phyloP scores from a whole-genome alignment of 495 filamentous ascomycete species.

The Neurospora sp. region DNA sequence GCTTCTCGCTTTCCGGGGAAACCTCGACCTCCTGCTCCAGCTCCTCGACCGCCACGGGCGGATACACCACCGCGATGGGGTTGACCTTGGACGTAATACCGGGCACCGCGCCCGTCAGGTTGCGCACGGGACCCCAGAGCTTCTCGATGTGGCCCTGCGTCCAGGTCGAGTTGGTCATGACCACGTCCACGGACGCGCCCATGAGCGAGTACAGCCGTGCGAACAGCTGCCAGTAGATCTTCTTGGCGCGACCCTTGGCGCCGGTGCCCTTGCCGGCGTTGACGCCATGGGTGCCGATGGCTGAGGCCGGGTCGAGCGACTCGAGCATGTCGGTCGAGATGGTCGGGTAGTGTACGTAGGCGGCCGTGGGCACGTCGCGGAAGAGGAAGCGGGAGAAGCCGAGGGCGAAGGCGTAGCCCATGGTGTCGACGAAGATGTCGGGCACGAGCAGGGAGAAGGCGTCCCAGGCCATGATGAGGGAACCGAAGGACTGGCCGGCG shows the following conservation, averaged over 20 bases:
- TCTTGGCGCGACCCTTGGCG: slow-evolving; percentile 54
- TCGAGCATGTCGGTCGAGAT: slow-evolving; percentile 97
- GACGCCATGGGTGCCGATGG: slow-evolving; percentile 56
- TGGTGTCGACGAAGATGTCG: slow-evolving; percentile 92
- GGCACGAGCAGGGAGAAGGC: slow-evolving; percentile 88
- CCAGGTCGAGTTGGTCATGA: slow-evolving; percentile 97
- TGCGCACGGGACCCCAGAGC: slow-evolving; percentile 60
- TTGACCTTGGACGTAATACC: slow-evolving; percentile 5
- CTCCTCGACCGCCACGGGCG: slow-evolving; percentile 81
- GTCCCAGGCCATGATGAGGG: slow-evolving; percentile 76
- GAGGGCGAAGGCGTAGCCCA: slow-evolving; percentile 92
- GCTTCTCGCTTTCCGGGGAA: slow-evolving; percentile 50
- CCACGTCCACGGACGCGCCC: slow-evolving; percentile 72
- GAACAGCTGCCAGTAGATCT: slow-evolving; percentile 77
- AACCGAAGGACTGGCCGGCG: slow-evolving; percentile 85
- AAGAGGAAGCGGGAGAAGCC: slow-evolving; percentile 78
- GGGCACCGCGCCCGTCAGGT: slow-evolving; percentile 1
- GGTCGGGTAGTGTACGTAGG: slow-evolving; percentile 96
- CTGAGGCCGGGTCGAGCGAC: slow-evolving; percentile 55
- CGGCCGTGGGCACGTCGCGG: slow-evolving; percentile 68
- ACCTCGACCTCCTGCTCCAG: slow-evolving; percentile 63
- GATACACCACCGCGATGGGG: slow-evolving; percentile 66
- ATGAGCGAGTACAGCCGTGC: slow-evolving; percentile 70
- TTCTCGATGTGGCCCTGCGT: slow-evolving; percentile 73
- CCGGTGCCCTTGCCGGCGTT: slow-evolving; percentile 75